Evolutionary conservation across 2,329 filamentous ascomycete species (phyloP).

Genomic region (Dactylellina sp.): DNA sequence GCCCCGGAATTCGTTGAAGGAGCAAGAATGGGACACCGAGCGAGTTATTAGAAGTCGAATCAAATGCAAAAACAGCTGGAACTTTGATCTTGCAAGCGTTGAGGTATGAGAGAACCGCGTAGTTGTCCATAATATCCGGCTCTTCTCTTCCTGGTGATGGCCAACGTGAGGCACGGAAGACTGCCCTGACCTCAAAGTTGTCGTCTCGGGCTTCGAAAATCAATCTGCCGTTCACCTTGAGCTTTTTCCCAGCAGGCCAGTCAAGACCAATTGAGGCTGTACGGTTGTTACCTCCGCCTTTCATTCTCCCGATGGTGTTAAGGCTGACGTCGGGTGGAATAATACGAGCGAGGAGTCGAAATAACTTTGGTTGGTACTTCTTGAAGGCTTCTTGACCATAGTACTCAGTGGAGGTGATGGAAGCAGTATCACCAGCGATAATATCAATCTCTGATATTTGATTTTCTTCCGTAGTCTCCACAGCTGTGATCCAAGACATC

Average conservation of each 20-base stretch:
- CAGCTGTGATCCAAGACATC: constrained; percentile 33
- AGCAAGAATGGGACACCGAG: constrained; percentile 50
- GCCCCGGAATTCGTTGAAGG: constrained; percentile 36
- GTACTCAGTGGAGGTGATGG: constrained; percentile 46
- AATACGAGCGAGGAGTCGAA: constrained; percentile 41
- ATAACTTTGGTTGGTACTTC: constrained; percentile 46
- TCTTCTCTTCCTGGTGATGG: constrained; percentile 19
- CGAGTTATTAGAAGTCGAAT: constrained; percentile 39
- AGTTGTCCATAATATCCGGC: constrained; percentile 37
- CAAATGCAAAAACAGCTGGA: constrained; percentile 40
- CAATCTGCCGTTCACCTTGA: constrained; percentile 30
- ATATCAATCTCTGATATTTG: constrained; percentile 36
- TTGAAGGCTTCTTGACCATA: constrained; percentile 48
- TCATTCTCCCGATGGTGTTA: constrained; percentile 44
- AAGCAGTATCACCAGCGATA: constrained; percentile 32
- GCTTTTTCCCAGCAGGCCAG: constrained; percentile 37
- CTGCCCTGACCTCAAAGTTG: constrained; percentile 34
- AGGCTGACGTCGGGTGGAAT: constrained; percentile 27
- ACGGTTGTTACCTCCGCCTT: constrained; percentile 52
- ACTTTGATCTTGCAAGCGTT: constrained; percentile 11
- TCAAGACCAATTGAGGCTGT: constrained; percentile 40
- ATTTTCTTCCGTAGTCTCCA: constrained; percentile 21
- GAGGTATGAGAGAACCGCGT: constrained; percentile 32
- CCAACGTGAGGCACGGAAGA: constrained; percentile 41
- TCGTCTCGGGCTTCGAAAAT: constrained; percentile 19